Base-by-base conservation (phyloP, 2,329 filamentous ascomycete species). In the Diaporthe ilicicola region DNA sequence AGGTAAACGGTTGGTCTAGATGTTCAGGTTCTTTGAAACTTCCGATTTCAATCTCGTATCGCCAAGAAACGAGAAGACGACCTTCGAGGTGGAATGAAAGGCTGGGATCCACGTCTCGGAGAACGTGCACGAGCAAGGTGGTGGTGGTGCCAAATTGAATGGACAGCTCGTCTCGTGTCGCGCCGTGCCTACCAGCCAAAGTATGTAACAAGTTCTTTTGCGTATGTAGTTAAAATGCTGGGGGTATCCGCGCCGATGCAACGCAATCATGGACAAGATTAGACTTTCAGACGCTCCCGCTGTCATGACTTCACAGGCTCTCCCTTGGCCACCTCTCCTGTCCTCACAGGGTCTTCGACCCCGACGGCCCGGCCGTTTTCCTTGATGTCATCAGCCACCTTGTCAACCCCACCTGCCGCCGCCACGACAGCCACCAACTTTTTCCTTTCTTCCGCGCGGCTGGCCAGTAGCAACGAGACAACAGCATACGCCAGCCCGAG, bases 401-500 rank as follows among this genome's bases (percentile, higher is more conserved):
- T 54, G 19, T 29, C 62, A 42, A 13, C 19, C 22, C 17, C 17
- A 34, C n/a, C 13, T 22, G 3, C 54, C 3, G 1, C 48, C 37
- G 6, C 48, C 65, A 54, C 17, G 22, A 3, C 55, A 2, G 1
- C 48, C 37, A 15, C 48, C 65, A 46, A 7, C 29, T 37, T 46
- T 6, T 44, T 12, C 12, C 9, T 19, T 9, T 9, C 48, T 22
- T 19, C 34, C 4, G 29, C 15, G 24, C 32, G 8, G 3, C 39
- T 7, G 42, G 10, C 2, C 3, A 29, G 9, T 17, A 71, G 19
- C 13, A 64, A 5, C 17, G 48, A 70, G 12, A 67, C 34, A 19
- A 74, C 69, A 7, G 72, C 76, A 64, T 81, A 81, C 6, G 74
- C 73, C 2, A 79, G 24, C 0, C 79, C 72, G 17, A 76, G 77